Evolutionary conservation across 2,329 filamentous ascomycete species (phyloP).

Genomic region (Cladosporium sp.): DNA sequence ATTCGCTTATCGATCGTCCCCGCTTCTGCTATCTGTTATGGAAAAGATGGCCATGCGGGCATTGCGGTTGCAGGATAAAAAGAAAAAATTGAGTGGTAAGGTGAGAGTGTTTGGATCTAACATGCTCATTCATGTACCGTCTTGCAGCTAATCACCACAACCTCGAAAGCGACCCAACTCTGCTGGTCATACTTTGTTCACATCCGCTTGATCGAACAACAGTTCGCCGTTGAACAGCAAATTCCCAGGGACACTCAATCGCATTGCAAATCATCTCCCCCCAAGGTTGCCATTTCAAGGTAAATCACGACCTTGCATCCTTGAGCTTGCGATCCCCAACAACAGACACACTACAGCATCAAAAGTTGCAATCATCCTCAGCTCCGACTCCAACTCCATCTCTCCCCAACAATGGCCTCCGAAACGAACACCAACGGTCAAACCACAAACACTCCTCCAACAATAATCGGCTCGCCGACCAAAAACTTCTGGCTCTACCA

Average conservation of each 20-base stretch:
- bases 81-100: background rate
- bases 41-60: background rate
- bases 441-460: slow-evolving; percentile 25
- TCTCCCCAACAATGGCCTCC: background rate
- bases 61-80: background rate
- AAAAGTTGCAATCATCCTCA: background rate
- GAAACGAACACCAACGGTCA: background rate
- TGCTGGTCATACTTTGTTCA: background rate
- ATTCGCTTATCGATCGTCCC: background rate
- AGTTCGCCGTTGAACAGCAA: background rate
- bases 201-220: background rate
- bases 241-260: background rate
- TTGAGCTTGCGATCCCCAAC: background rate
- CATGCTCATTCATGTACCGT: background rate
- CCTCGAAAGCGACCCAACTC: background rate
- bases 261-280: too few species aligned
- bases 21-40: background rate
- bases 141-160: background rate
- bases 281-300: background rate
- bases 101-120: background rate
- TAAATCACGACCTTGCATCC: background rate
- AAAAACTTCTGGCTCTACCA: slow-evolving; percentile 51
- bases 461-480: slow-evolving; percentile 44
- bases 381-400: background rate
- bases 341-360: background rate